Evolutionary conservation across 225 moss, liverwort and hornwort genomes (phyloP).

Genomic region (Sphagnum contortum): DNA sequence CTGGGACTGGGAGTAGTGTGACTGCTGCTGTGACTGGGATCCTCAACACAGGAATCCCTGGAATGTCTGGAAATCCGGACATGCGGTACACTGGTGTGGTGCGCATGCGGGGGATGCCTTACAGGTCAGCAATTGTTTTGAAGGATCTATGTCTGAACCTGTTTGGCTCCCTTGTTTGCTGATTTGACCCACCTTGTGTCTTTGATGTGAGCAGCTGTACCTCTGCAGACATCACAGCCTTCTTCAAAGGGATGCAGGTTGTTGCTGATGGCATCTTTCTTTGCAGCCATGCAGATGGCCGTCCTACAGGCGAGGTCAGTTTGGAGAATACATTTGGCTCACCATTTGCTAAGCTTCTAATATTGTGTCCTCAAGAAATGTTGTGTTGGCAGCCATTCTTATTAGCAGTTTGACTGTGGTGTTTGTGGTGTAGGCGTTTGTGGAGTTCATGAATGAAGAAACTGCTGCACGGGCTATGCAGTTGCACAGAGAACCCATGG

Average conservation of each 20-base stretch:
- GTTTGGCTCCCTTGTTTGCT: no score
- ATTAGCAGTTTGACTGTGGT: no score
- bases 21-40: slow-evolving; percentile 46
- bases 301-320: slow-evolving; percentile 95
- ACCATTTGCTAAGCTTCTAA: background rate
- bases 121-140: slow-evolving; percentile 44
- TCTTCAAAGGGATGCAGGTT: slow-evolving; percentile 99
- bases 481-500: slow-evolving; percentile 99
- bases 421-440: slow-evolving; percentile 57
- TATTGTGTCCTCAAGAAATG: background rate
- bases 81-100: slow-evolving; percentile 99
- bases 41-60: slow-evolving; percentile 95
- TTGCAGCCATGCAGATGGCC: slow-evolving; percentile 97
- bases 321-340: background rate
- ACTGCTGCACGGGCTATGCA: slow-evolving; percentile 99
- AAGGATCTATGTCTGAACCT: no score
- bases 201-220: slow-evolving; percentile 70
- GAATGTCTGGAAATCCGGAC: slow-evolving; percentile 99
- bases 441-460: slow-evolving; percentile 93
- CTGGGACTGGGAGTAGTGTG: slow-evolving; percentile 65
- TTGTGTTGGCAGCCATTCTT: slow-evolving; percentile 1
- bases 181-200: no score
- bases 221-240: slow-evolving; percentile 97
- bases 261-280: slow-evolving; percentile 96
- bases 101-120: slow-evolving; percentile 99